Evolutionary conservation across 169 alveolate genomes (phyloP), one percentile per base, ranked within the genome.

Genomic region (Cryptosporidium viatorum): DNA sequence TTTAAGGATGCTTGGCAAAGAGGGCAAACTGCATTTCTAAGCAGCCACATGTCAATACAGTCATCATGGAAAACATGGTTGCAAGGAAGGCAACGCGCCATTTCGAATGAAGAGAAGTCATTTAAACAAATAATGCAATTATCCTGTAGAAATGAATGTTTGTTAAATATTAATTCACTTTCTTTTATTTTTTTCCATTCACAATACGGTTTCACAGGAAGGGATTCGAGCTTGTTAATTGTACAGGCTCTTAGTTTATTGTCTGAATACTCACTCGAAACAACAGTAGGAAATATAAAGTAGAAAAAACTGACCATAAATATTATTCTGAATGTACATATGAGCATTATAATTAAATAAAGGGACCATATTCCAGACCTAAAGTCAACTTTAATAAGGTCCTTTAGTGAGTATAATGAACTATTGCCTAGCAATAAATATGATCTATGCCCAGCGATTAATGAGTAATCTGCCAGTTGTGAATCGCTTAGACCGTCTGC

Each of bases 1-100:
- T 65, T 50, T 23, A 80, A 16, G 21, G 75, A 16, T 12, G 48
- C 67, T 62, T 80, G 92, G 69, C 94, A 91, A 5, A 91, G 69
- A 18, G 95, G 95, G 52, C 95, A 93, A 23, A 65, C 74, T 9
- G 91, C 85, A 74, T 91, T 93, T 43, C 92, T 71, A n/a, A 91
- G 85, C 26, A 94, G 94, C 96, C 96, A 94, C 33, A 74, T 60
- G 69, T 94, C 96, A 43, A 94, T 92, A 58, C 96, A 94, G 67
- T 73, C 68, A 39, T 91, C 94, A 68, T 94, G 96, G 59, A 94
- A 94, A 51, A 65, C 62, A 80, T 94, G 96, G 18, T 69, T 69
- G 74, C 96, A 94, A n/a, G 96, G 95, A 33, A 94, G 93, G 31
- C 94, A 91, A 9, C 95, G 94, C 10, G 91, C 37, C 35, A 70